phyloP scores from a whole-genome alignment of 1,284 basidiomycete genomes.

The Fomitopsis schrenkii region DNA sequence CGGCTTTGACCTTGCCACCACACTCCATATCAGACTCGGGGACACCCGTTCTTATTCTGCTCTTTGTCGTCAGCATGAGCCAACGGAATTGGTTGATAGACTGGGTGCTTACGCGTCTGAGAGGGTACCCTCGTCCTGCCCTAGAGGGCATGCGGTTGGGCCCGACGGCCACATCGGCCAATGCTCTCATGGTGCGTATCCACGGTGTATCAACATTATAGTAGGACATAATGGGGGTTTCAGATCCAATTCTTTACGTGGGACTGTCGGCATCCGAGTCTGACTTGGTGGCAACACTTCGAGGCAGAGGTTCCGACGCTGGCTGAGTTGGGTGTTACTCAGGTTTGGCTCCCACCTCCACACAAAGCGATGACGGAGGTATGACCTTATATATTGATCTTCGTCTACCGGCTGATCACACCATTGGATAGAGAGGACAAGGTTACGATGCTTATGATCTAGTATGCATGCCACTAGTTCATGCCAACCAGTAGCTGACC shows the following conservation, averaged over 20 bases:
- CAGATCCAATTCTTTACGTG: constrained; percentile 85
- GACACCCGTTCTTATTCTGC: not conserved
- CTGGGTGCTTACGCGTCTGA: constrained; percentile 16
- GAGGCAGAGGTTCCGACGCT: constrained; percentile 67
- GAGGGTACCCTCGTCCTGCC: constrained; percentile 34
- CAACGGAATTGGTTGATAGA: constrained; percentile 15
- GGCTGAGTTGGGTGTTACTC: constrained; percentile 78
- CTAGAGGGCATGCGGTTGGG: constrained; percentile 54
- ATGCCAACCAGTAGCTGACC: not conserved
- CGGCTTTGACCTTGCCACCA: not conserved
- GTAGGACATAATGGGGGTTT: not conserved
- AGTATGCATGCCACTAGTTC: constrained; percentile 33
- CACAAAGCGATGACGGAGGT: constrained; percentile 69
- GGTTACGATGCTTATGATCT: constrained; percentile 83
- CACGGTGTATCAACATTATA: not conserved
- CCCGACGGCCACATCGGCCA: constrained; percentile 40
- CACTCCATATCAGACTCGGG: not conserved
- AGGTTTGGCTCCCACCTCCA: constrained; percentile 76
- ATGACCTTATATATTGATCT: constrained; percentile 10
- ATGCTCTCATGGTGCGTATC: constrained; percentile 62
- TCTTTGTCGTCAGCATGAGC: not conserved
- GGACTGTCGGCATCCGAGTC: constrained; percentile 52
- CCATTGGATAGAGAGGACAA: constrained; percentile 46
- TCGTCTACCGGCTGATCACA: not conserved
- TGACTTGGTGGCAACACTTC: constrained; percentile 86